Percentiles rank a stretch among this genome's conserved stretches.
phyloP scores from a whole-genome alignment of 768 basidiomycete genomes.

The Fomitopsis pulvina region DNA sequence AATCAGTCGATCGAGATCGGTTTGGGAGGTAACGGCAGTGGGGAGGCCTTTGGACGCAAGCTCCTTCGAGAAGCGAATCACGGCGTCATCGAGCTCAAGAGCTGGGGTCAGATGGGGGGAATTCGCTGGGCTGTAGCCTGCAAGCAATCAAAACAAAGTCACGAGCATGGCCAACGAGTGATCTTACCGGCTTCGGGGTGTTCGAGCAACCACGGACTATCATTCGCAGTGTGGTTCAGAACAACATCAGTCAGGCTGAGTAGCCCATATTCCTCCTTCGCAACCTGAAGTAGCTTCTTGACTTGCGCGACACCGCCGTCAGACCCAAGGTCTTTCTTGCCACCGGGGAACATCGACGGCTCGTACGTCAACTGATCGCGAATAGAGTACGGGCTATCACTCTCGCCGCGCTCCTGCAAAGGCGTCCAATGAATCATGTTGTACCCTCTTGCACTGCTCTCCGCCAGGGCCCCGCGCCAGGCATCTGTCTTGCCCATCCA shows the following conservation, averaged over 20 bases:
- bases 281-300: constrained; percentile 57
- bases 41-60: constrained; percentile 68
- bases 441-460: constrained; percentile 86
- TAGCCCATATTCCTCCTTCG: constrained; percentile 82
- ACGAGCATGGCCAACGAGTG: background rate
- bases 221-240: constrained; percentile 94
- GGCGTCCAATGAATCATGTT: constrained; percentile 99
- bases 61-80: constrained; percentile 71
- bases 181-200: constrained; percentile 91
- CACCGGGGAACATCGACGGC: constrained; percentile 52
- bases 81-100: constrained; percentile 82
- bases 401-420: constrained; percentile 84
- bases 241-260: constrained; percentile 93
- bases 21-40: constrained; percentile 50
- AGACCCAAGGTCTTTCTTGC: constrained; percentile 23
- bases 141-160: background rate
- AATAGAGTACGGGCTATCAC: constrained; percentile 91
- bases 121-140: constrained; percentile 87
- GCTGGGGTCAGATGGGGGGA: constrained; percentile 92
- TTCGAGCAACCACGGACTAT: constrained; percentile 83
- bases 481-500: constrained; percentile 88
- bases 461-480: constrained; percentile 77
- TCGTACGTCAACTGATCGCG: constrained; percentile 83
- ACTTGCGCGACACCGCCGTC: constrained; percentile 53
- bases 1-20: constrained; percentile 66